Evolutionary conservation across 495 filamentous ascomycete species (phyloP), one percentile per base, ranked within the genome.

Genomic region (Neurospora tetrasperma): DNA sequence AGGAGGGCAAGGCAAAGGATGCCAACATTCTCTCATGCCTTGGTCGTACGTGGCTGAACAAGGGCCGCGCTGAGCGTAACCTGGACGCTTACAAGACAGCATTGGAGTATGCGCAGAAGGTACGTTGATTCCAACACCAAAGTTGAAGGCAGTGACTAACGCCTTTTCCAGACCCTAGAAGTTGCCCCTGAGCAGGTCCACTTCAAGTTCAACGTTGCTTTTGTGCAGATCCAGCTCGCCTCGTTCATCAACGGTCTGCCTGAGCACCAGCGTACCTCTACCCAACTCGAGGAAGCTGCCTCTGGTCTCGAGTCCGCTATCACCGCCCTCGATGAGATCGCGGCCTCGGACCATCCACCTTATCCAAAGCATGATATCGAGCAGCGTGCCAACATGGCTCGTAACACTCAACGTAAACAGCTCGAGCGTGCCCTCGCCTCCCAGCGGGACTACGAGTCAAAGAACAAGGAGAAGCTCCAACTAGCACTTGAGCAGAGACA

Each of bases 191-290:
- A 94, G 23, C 92, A 96, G 76, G 85, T 93, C 9, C 93, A 97
- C 82, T 92, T 96, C 78, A 91, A 95, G 79, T 99, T 99, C 88
- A 99, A 99, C 79, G 92, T 99, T 18, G 96, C 96, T 31, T 99
- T 97, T 75, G 93, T 98, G 20, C 94, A 98, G 78, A 94, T 97
- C 74, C 94, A 97, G 79, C 88, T 98, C 70, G 94, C 95, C 42
- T 89, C 90, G 38, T 85, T 92, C 44, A 88, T 97, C n/a, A 89
- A 93, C 83, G 85, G 82, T 69, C 86, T 97, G 23, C 84, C 86
- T 38, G 91, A 97, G 73, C 86, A 86, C 0, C 92, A 96, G 74
- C 89, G 93, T 62, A 93, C 90, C 0, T 85, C 96, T 0, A 87
- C 85, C 69, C 93, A 98, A 72, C 89, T 97, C 27, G 85, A 94